phyloP scores from a whole-genome alignment of 345 rosid genomes.

The Populus tremula region DNA sequence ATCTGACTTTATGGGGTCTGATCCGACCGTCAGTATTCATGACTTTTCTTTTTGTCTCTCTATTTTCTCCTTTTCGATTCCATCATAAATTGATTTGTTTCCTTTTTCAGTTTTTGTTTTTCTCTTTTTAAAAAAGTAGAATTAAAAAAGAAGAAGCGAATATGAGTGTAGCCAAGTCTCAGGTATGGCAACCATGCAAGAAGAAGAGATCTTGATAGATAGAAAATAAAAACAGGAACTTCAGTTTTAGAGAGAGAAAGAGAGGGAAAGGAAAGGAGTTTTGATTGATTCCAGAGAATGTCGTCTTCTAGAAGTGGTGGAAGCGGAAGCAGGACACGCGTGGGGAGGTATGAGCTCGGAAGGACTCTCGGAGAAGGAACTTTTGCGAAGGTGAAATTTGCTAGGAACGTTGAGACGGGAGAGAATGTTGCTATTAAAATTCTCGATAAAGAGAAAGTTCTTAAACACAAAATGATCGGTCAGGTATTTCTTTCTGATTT shows the following conservation, averaged over 20 bases:
- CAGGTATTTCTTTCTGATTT: conserved; percentile 46
- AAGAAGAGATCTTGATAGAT: conserved; percentile 81
- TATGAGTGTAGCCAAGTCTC: conserved; percentile 86
- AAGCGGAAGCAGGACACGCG: conserved; percentile 63
- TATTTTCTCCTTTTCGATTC: neutral
- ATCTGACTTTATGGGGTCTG: conserved; percentile 18
- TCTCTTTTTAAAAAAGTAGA: neutral
- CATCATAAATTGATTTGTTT: neutral
- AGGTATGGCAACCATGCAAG: conserved; percentile 98
- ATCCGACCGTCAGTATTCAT: neutral
- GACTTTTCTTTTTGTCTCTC: neutral
- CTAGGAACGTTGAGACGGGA: conserved; percentile 61
- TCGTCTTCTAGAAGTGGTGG: conserved; percentile 36
- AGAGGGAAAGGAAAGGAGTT: neutral
- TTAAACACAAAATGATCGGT: conserved; percentile 85
- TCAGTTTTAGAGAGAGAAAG: conserved; percentile 3
- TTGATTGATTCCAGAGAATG: conserved; percentile 25
- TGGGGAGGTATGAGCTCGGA: conserved; percentile 96
- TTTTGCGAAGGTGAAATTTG: conserved; percentile 97
- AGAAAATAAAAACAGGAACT: neutral
- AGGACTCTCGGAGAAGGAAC: conserved; percentile 94
- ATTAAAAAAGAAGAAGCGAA: neutral
- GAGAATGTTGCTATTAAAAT: conserved; percentile 88
- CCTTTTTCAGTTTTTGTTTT: neutral
- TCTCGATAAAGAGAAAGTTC: conserved; percentile 88